These are phyloP conservation scores for Pseudoturritis turrita DNA, from an alignment of 345 rosid genomes.

Conservation along the genomic window DNA sequence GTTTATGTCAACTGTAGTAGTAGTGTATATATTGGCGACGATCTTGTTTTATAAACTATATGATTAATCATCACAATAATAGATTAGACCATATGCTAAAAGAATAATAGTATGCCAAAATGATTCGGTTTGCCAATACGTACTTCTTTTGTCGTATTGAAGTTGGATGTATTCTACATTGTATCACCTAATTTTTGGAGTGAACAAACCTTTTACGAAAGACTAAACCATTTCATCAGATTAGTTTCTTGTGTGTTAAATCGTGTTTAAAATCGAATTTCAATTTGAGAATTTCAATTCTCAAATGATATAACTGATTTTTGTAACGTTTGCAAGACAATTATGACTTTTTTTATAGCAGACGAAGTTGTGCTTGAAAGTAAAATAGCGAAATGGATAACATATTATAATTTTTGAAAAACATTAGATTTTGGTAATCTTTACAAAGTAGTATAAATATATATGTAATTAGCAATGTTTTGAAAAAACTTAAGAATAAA, in stretches of 20 bases:
- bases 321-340: not conserved
- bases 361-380: not conserved
- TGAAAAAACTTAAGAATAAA: too few relatives aligned
- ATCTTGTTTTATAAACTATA: conserved; percentile 7
- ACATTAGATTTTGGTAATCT: too few relatives aligned
- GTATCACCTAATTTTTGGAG: not conserved
- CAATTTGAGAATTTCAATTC: too few relatives aligned
- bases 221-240: not conserved
- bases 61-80: not conserved
- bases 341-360: too few relatives aligned
- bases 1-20: conserved; percentile 1
- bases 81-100: not conserved
- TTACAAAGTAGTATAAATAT: too few relatives aligned
- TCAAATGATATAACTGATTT: not conserved
- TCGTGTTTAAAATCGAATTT: not conserved
- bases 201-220: not conserved
- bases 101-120: not conserved
- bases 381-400: not conserved
- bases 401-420: not conserved
- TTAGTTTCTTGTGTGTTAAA: not conserved
- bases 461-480: too few relatives aligned
- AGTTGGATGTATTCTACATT: not conserved
- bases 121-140: not conserved
- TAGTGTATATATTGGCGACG: not conserved
- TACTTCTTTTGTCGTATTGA: not conserved